Base-by-base conservation (phyloP, 305 asterid genomes). In the Fraxinus dipetala region DNA sequence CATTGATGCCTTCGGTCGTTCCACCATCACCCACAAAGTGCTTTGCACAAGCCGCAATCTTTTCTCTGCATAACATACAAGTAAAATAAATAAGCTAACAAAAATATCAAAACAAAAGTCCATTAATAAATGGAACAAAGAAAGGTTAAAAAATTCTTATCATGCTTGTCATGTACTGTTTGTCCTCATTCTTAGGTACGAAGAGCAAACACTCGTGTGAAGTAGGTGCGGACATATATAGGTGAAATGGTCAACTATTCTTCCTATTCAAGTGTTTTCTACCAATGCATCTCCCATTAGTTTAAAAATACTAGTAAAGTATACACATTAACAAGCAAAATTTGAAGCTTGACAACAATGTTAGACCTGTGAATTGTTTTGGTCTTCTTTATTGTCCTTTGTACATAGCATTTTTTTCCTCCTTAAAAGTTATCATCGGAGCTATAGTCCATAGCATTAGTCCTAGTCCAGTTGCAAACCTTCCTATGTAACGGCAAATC, bases 21-120 rank as follows among this genome's bases (percentile, higher is more conserved):
- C 96, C 97, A 13, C 97, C 96, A 61, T 93, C 97, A 14, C 97
- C 97, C 0, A 89, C 89, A 20, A 78, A 93, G 84, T 93, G 97
- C 82, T 93, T 93, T 6, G 96, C 96, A 56, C 93, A 86, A 7
- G 92, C 96, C 2, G 85, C 78, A n/a, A 90, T 82, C 36, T 91
- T 93, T 16, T 86, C 4, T 77, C 93, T 91, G 86, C 20, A 40
- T 4, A 31, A 6, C 59, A 63, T 5, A 5, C 32, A 51, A 38
- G 22, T 7, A 67, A 22, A 65, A 67, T 22, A 78, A 16, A n/a
- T 2, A 24, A 5, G 54, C 20, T 69, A 54, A 31, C 72, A 22
- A 63, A 22, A 10, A 20, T 28, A 67, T 26, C 36, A 67, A 65
- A 28, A 67, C 74, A 4, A 28, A 67, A 67, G 73, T 4, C 35